Evolutionary conservation across 2,329 filamentous ascomycete genomes (phyloP), one percentile per base, ranked within the genome.

Genomic region (Colletotrichum gloeosporioides): DNA sequence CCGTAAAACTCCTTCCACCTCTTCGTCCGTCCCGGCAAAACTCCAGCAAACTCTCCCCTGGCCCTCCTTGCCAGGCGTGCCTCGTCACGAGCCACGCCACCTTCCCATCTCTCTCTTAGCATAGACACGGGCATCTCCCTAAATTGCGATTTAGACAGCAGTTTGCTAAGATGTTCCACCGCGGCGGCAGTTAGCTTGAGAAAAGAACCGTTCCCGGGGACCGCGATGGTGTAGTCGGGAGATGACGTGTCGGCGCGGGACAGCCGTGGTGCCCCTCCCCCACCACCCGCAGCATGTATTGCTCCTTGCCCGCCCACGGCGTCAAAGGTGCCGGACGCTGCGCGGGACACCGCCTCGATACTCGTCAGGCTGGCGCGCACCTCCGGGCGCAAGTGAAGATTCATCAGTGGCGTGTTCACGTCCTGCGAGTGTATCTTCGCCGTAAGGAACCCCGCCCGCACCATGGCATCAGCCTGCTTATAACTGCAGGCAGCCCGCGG

Each of bases 1-100:
- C 94, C 94, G 80, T 91, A 90, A 78, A 95, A 94, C 34, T 91
- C 89, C 81, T 89, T 93, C 94, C 94, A 96, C 81, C 92, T 93
- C 81, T 88, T 90, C 18, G 92, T 94, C 80, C 90, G 86, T 0
- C 92, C 92, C 0, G 91, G 90, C 55, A 92, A 80, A 4, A 93
- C 86, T 8, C 91, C 92, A 8, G 82, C 83, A 79, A 89, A 91
- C 79, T 92, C 90, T 2, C 91, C 89, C 70, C 92, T 84, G 22
- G 86, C 85, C 74, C 86, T 87, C 83, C 90, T 92, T 22, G 87
- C 87, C 74, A 85, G 82, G 34, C 85, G 86, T 25, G 86, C 82
- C 34, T 89, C 88, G 25, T 88, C 86, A 15, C 81, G 84, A 3
- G 85, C 85, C n/a, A 91, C 84, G 6, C 92, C 93, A 15, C 93